Conservation (phyloP, 2,329 filamentous ascomycete genomes). For the Colletotrichum incanum region DNA sequence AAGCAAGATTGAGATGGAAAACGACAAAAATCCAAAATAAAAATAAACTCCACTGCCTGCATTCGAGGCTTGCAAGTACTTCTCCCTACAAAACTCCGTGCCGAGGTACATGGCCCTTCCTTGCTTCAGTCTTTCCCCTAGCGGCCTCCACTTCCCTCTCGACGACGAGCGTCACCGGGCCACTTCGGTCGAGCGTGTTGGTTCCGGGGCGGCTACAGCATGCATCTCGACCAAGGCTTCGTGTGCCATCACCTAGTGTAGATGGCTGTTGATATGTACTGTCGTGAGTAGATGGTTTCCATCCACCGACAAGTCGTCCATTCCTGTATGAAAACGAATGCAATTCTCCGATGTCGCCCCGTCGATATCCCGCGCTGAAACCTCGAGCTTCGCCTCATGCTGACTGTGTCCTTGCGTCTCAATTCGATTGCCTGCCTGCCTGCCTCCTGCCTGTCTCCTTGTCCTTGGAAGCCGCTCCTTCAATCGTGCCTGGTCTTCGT, state of each 20-base stretch:
- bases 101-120: not conserved
- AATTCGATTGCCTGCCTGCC: not conserved
- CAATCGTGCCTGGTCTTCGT: slow-evolving; percentile 1
- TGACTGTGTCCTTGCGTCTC: not conserved
- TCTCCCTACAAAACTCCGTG: not conserved
- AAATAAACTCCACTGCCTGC: not conserved
- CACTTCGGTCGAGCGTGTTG: slow-evolving; percentile 7
- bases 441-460: not conserved
- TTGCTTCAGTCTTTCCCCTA: not conserved
- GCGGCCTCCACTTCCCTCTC: slow-evolving; percentile 20
- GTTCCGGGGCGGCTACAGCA: slow-evolving; percentile 3
- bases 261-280: not conserved
- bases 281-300: not conserved
- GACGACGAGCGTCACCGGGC: slow-evolving; percentile 20
- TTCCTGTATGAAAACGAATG: not conserved
- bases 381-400: not conserved
- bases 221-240: not conserved
- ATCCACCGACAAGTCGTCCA: not conserved
- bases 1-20: slow-evolving; percentile 1
- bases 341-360: not conserved
- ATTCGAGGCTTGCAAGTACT: not conserved
- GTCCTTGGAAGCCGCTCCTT: too few relatives aligned
- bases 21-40: not conserved
- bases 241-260: not conserved
- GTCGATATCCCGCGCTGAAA: not conserved